phyloP scores from a whole-genome alignment of 306 rosid species.

The Casuarina equisetifolia region DNA sequence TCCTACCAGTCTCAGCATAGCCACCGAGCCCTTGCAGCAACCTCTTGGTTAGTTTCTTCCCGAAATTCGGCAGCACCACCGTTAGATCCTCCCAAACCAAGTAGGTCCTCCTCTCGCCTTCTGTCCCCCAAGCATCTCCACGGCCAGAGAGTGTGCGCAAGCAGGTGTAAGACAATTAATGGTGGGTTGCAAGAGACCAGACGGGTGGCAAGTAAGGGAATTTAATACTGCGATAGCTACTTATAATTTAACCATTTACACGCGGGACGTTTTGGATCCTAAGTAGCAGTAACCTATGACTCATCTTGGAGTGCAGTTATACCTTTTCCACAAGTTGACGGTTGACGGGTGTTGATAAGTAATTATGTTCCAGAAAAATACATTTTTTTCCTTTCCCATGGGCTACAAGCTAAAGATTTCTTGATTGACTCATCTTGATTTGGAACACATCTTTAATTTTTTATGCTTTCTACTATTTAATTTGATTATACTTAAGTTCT shows the following conservation, averaged over 20 bases:
- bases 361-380: no score
- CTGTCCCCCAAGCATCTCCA: slow-evolving; percentile 18
- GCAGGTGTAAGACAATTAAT: slow-evolving; percentile 21
- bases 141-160: slow-evolving; percentile 31
- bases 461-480: no score
- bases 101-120: slow-evolving; percentile 57
- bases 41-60: slow-evolving; percentile 71
- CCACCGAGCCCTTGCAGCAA: slow-evolving; percentile 77
- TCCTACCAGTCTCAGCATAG: slow-evolving; percentile 78
- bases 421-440: no score
- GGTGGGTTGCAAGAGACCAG: slow-evolving; percentile 32
- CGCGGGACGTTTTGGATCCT: background rate
- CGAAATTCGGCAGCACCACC: slow-evolving; percentile 66
- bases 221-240: slow-evolving; percentile 35
- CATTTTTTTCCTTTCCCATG: no score
- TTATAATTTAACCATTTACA: background rate
- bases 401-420: no score
- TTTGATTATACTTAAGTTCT: no score
- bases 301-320: no score
- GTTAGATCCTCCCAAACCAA: slow-evolving; percentile 91
- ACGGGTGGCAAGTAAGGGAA: slow-evolving; percentile 47
- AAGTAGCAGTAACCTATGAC: no score
- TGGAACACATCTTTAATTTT: no score
- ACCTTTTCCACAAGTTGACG: no score
- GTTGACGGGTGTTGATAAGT: no score